Evolutionary conservation across 2,329 filamentous ascomycete genomes (phyloP).

Genomic region (Neofusicoccum sp.): DNA sequence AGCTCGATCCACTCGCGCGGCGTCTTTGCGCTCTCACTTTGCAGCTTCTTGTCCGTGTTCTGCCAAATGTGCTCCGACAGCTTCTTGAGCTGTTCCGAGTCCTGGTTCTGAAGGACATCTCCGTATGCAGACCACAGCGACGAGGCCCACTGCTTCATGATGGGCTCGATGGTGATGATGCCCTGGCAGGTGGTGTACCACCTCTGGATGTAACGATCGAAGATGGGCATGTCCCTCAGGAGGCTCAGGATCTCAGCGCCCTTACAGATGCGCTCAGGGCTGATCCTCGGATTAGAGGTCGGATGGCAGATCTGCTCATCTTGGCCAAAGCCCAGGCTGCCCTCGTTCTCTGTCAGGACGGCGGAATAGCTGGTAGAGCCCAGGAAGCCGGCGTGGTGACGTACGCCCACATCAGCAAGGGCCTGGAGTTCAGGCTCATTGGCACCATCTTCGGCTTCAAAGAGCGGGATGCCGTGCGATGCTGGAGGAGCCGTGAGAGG

Average conservation of each 20-base stretch:
- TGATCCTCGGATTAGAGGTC: background rate
- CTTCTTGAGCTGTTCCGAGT: slow-evolving; percentile 28
- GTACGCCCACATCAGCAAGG: slow-evolving; percentile 2
- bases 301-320: background rate
- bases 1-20: slow-evolving; percentile 38
- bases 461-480: background rate
- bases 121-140: slow-evolving; percentile 31
- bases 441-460: background rate
- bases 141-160: slow-evolving; percentile 31
- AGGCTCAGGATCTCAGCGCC: slow-evolving; percentile 30
- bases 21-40: slow-evolving; percentile 37
- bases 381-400: slow-evolving; percentile 14
- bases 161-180: slow-evolving; percentile 35
- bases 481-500: background rate
- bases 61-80: slow-evolving; percentile 44
- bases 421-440: background rate
- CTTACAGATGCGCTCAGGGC: slow-evolving; percentile 25
- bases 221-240: slow-evolving; percentile 27
- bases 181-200: slow-evolving; percentile 32
- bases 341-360: slow-evolving; percentile 18
- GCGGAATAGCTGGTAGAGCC: slow-evolving; percentile 16
- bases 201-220: slow-evolving; percentile 33
- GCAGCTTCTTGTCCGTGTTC: slow-evolving; percentile 40
- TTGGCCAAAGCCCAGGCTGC: background rate
- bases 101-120: slow-evolving; percentile 26